Base-by-base conservation (phyloP, 441 rosid species). In the Erysimum pusillum region DNA sequence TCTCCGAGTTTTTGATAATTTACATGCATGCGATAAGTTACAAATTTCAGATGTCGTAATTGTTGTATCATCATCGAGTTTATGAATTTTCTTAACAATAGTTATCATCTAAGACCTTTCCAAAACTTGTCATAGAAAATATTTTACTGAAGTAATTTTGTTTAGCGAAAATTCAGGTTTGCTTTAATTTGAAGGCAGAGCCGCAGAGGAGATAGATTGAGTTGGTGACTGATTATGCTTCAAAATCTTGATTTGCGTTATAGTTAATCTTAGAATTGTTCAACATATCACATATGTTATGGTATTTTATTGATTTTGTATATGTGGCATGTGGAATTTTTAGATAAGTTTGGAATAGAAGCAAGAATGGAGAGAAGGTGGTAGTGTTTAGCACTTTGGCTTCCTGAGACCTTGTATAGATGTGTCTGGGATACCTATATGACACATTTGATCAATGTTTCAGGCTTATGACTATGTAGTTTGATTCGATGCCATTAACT, bases 131-230 rank as follows among this genome's bases (percentile, higher is more conserved):
- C 7, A 15, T 58, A 3, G 1, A 17, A 5, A 11, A 3, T 6
- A 5, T 34, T 32, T 58, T 5, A 22, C 39, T 56, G 18, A 14
- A n/a, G 6, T 58, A 15, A 28, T 1, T 25, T 34, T 35, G 17
- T 22, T 22, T 3, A 35, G n/a, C 46, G 10, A 12, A 39, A 63
- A 52, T 9, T 1, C 0, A 32, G 3, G 10, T 64, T 65, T 13
- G 66, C 51, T 46, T 45, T 46, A 35, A 44, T 46, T 71, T 71
- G 15, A 45, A 57, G 20, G 14, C 31, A 45, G 25, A 44, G 59
- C 5, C 57, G 39, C 20, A n/a, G 5, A 7, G n/a, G n/a, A n/a
- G n/a, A n/a, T n/a, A n/a, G n/a, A n/a, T n/a, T n/a, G n/a, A n/a
- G n/a, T n/a, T n/a, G n/a, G n/a, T n/a, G n/a, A n/a, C n/a, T n/a